Conservation (phyloP, 2,329 filamentous ascomycete genomes). For the Botrytis paeoniae region DNA sequence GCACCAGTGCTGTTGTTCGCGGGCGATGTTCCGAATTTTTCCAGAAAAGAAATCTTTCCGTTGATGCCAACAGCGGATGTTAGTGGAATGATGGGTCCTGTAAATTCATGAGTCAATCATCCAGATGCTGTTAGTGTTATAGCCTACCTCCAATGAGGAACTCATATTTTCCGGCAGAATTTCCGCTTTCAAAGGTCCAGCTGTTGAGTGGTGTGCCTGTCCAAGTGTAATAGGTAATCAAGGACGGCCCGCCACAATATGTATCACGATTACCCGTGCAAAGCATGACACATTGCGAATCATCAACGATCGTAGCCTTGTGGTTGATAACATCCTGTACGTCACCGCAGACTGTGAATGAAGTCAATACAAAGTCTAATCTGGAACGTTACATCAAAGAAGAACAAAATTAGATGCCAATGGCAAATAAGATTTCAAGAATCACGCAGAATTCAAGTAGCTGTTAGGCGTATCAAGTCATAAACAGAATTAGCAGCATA, state of each 20-base stretch:
- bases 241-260: conserved; percentile 24
- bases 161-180: conserved; percentile 53
- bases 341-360: conserved; percentile 23
- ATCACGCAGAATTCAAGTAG: neutral
- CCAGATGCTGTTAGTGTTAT: neutral
- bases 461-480: neutral
- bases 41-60: conserved; percentile 59
- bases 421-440: neutral
- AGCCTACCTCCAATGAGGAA: conserved; percentile 52
- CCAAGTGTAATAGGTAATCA: conserved; percentile 26
- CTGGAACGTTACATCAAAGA: neutral
- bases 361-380: neutral
- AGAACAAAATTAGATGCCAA: neutral
- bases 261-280: conserved; percentile 44
- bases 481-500: neutral
- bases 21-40: conserved; percentile 56
- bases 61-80: conserved; percentile 56
- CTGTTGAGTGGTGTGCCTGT: conserved; percentile 45
- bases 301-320: conserved; percentile 6
- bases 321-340: conserved; percentile 18
- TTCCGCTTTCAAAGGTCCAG: conserved; percentile 52
- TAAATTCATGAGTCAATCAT: neutral
- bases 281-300: conserved; percentile 25
- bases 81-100: conserved; percentile 50
- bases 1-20: conserved; percentile 59